phyloP scores from a whole-genome alignment of 2,329 filamentous ascomycete genomes.

The Cylindrodendrum hubeiense region DNA sequence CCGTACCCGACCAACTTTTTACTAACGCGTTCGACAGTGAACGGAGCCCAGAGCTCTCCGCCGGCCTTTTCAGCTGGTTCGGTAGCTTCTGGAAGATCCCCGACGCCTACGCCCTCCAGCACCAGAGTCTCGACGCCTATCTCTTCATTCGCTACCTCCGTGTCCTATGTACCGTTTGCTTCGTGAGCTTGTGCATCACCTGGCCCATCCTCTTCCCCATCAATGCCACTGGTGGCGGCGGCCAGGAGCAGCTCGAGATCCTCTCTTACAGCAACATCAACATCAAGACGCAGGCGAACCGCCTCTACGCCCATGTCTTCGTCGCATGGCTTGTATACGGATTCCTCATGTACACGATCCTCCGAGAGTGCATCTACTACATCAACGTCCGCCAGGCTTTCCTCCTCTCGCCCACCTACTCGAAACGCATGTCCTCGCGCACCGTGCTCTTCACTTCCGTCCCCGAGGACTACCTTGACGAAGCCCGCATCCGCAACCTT shows the following conservation, averaged over 20 bases:
- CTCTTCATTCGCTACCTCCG: constrained; percentile 89
- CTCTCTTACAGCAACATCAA: constrained; percentile 55
- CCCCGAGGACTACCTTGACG: constrained; percentile 80
- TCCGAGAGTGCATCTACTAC: constrained; percentile 91
- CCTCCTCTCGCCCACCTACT: constrained; percentile 85
- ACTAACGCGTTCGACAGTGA: constrained; percentile 55
- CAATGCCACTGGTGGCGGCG: constrained; percentile 83
- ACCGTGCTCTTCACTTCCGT: constrained; percentile 95
- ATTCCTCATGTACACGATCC: constrained; percentile 91
- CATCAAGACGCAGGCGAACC: constrained; percentile 68
- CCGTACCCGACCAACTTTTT: background rate
- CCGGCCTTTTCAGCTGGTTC: constrained; percentile 73
- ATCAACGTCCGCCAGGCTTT: constrained; percentile 96
- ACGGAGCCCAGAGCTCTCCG: constrained; percentile 66
- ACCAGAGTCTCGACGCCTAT: constrained; percentile 90
- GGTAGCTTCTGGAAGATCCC: constrained; percentile 70
- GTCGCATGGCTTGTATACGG: constrained; percentile 86
- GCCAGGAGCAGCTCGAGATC: constrained; percentile 71
- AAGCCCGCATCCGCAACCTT: constrained; percentile 78
- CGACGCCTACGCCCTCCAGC: constrained; percentile 85
- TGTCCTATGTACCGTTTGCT: constrained; percentile 79
- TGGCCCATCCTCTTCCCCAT: constrained; percentile 89
- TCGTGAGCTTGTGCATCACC: constrained; percentile 84
- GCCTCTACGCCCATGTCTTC: constrained; percentile 84
- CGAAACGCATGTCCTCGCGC: constrained; percentile 86